Evolutionary conservation across 768 basidiomycete genomes (phyloP).

Genomic region (Calvatia gigantea): DNA sequence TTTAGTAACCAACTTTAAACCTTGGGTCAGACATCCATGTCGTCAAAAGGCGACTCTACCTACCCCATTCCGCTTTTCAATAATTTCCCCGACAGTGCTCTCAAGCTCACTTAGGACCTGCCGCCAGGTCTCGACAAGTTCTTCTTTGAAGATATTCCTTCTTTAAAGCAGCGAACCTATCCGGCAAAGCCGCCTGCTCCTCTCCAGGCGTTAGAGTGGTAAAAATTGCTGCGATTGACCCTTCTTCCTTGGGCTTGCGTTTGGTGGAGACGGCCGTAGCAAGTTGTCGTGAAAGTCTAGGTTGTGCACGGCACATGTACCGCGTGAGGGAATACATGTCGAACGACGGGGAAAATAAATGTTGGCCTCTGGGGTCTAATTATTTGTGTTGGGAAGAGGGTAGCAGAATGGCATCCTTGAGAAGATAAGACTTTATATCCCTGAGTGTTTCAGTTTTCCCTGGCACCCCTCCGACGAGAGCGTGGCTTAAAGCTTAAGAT

Average conservation of each 20-base stretch:
- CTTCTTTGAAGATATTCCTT: slow-evolving; percentile 50
- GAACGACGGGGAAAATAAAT: neutral
- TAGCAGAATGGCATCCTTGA: neutral
- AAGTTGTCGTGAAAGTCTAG: neutral
- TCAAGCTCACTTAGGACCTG: slow-evolving; percentile 54
- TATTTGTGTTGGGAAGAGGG: neutral
- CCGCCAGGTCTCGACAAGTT: slow-evolving; percentile 51
- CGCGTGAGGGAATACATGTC: slow-evolving; percentile 1
- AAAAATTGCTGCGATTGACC: slow-evolving; percentile 37
- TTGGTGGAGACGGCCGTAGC: slow-evolving; percentile 7
- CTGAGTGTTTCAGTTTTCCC: too few relatives aligned
- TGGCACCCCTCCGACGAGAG: too few relatives aligned
- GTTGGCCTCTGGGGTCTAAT: neutral
- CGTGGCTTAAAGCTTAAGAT: too few relatives aligned
- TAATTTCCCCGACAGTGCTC: slow-evolving; percentile 40
- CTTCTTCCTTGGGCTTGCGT: slow-evolving; percentile 32
- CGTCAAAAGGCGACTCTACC: slow-evolving; percentile 14
- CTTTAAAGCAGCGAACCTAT: slow-evolving; percentile 57
- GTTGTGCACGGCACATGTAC: neutral
- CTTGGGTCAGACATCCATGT: neutral
- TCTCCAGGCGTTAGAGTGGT: slow-evolving; percentile 32
- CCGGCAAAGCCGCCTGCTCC: slow-evolving; percentile 31
- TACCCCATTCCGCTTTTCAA: slow-evolving; percentile 47
- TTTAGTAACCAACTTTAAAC: slow-evolving; percentile 57
- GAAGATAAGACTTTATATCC: too few relatives aligned